Conservation (phyloP, 352 stramenopile species). For the Peronospora farinosa region DNA sequence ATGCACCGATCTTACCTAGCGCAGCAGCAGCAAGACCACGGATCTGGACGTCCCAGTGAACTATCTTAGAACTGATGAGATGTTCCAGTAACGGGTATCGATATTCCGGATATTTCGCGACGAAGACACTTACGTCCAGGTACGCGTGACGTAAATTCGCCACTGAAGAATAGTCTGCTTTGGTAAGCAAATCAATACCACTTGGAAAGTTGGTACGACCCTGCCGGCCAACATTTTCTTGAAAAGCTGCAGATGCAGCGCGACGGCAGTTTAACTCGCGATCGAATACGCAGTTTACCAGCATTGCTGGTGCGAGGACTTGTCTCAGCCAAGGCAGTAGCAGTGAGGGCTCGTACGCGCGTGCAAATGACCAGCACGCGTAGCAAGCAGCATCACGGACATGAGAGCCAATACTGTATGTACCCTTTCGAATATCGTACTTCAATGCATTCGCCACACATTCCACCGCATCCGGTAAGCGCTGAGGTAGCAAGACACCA, state of each 20-base stretch:
- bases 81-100: slow-evolving; percentile 80
- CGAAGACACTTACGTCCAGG: slow-evolving; percentile 83
- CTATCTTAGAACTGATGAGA: slow-evolving; percentile 83
- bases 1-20: slow-evolving; percentile 74
- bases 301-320: slow-evolving; percentile 87
- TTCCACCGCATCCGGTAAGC: slow-evolving; percentile 89
- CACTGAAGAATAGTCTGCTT: slow-evolving; percentile 97
- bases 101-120: slow-evolving; percentile 89
- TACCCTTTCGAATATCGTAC: slow-evolving; percentile 93
- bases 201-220: slow-evolving; percentile 91
- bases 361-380: slow-evolving; percentile 95
- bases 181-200: slow-evolving; percentile 95
- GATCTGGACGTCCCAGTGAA: slow-evolving; percentile 94
- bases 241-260: slow-evolving; percentile 96
- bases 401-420: slow-evolving; percentile 93
- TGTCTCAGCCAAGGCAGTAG: slow-evolving; percentile 86
- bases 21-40: slow-evolving; percentile 82
- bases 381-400: slow-evolving; percentile 98
- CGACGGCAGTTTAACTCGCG: slow-evolving; percentile 96
- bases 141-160: slow-evolving; percentile 89
- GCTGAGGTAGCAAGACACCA: slow-evolving; percentile 91
- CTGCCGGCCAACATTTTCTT: slow-evolving; percentile 91
- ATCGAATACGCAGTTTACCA: slow-evolving; percentile 95
- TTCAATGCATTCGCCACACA: slow-evolving; percentile 87
- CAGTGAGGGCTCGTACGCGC: slow-evolving; percentile 90